Conservation (phyloP, 768 basidiomycete species). For the Lactarius indigo region DNA sequence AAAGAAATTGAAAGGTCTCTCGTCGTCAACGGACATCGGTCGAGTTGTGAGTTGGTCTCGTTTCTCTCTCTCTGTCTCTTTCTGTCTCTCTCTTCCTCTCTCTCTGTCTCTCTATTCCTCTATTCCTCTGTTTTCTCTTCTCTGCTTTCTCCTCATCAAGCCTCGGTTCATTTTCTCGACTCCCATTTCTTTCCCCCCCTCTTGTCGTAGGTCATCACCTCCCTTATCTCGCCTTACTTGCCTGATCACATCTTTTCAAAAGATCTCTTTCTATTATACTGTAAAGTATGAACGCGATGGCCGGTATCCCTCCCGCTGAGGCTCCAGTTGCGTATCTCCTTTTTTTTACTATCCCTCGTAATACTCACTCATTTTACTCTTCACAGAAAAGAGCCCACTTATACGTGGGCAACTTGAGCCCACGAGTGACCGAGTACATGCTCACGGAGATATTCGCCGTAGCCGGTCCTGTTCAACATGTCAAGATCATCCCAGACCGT, state of each 20-base stretch:
- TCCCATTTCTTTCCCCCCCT: conserved; percentile 27
- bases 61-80: conserved; percentile 43
- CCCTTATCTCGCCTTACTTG: conserved; percentile 25
- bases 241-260: neutral
- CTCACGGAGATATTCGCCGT: conserved; percentile 96
- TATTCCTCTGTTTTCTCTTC: conserved; percentile 29
- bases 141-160: conserved; percentile 27
- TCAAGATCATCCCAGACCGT: conserved; percentile 99
- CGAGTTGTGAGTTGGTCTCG: conserved; percentile 23
- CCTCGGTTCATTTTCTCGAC: conserved; percentile 25
- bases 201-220: conserved; percentile 45
- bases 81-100: conserved; percentile 43
- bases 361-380: conserved; percentile 25
- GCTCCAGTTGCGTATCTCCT: conserved; percentile 56
- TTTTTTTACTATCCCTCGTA: neutral
- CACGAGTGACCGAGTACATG: conserved; percentile 98
- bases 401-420: conserved; percentile 97
- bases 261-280: conserved; percentile 30
- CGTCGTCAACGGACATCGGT: conserved; percentile 1
- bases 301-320: conserved; percentile 64
- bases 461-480: conserved; percentile 95
- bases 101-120: conserved; percentile 47
- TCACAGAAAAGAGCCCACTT: conserved; percentile 88
- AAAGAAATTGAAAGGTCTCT: neutral
- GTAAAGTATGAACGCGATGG: conserved; percentile 73